These are phyloP conservation scores for Hortiboletus flavorubellus DNA, from an alignment of 768 basidiomycete genomes.

Conservation along the genomic window DNA sequence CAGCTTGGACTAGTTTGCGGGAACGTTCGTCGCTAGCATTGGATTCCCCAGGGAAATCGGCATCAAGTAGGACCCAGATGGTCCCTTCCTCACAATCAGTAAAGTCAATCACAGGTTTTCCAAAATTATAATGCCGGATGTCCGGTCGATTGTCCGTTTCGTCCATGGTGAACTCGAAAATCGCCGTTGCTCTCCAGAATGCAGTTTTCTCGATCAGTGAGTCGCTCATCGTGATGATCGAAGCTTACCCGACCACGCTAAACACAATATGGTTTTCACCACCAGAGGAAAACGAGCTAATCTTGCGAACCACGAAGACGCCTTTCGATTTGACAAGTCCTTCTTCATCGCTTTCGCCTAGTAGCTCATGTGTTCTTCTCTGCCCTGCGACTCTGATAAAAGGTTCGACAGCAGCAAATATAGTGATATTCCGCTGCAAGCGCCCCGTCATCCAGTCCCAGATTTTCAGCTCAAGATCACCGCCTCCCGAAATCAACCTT, in stretches of 20 bases:
- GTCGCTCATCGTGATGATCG: neutral
- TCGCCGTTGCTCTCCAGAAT: constrained; percentile 55
- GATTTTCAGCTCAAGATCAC: constrained; percentile 69
- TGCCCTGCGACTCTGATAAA: constrained; percentile 39
- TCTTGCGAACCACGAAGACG: constrained; percentile 57
- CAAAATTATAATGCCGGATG: constrained; percentile 47
- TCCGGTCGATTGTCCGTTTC: constrained; percentile 18
- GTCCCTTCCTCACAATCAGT: constrained; percentile 33
- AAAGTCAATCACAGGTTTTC: constrained; percentile 61
- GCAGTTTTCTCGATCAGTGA: neutral
- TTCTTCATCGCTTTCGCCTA: constrained; percentile 25
- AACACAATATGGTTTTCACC: constrained; percentile 51
- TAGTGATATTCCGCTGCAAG: constrained; percentile 47
- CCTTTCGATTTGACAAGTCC: constrained; percentile 14
- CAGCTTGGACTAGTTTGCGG: constrained; percentile 27
- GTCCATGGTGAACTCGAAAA: constrained; percentile 50
- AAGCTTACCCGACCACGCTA: constrained; percentile 66
- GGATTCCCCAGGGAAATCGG: constrained; percentile 31
- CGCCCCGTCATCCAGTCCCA: constrained; percentile 78
- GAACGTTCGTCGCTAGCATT: constrained; percentile 12
- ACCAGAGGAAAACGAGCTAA: constrained; percentile 44
- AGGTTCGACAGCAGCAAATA: constrained; percentile 47
- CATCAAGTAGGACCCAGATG: constrained; percentile 52
- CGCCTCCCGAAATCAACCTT: constrained; percentile 80
- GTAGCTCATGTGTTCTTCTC: constrained; percentile 29